Base-by-base conservation (phyloP, 2,329 filamentous ascomycete species). In the Cadophora sp. region DNA sequence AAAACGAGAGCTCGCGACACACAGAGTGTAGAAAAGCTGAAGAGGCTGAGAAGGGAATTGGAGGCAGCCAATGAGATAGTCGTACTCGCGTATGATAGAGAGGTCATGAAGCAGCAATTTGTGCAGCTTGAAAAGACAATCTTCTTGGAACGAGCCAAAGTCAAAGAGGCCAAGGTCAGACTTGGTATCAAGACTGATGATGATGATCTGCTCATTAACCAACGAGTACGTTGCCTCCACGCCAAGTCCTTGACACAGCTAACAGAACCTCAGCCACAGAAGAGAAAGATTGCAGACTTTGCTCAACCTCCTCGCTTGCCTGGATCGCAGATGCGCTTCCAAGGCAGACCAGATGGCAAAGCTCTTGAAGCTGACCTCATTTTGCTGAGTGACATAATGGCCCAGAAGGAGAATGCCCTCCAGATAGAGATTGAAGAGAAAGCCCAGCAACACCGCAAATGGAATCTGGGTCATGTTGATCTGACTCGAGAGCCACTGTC, bases 1-100 rank as follows among this genome's bases (percentile, higher is more conserved):
- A 99, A 98, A 83, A 99, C 96, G 46, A 88, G 96, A 77, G 93
- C 93, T 74, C 90, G 96, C 77, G 96, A 99, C 83, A 93, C 93
- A 43, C 95, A 97, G 80, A 93, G 95, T 75, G 93, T 92, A 65
- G 96, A 99, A 79, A 97, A 97, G 80, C 86, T 99, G 73, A 96
- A 96, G 83, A 93, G 92, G 79, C 83, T 99, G 76, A 90, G 96
- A 65, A 91, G 91, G 75, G 95, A 99, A 82, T 85, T 98, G 48
- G 96, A 98, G 80, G 91, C 96, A 75, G 94, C 92, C 68, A 91
- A 94, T 61, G 88, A 93, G 75, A 84, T 98, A 69, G 88, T 97
- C 74, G 83, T 90, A 50, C 84, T 93, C 78, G 89, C 97, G 62
- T 89, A 90, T 73, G 88, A 92, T 73, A 91, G 96, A 75, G 96